These are phyloP conservation scores for Hypericum androsaemum DNA, from an alignment of 345 rosid genomes.

Conservation along the genomic window DNA sequence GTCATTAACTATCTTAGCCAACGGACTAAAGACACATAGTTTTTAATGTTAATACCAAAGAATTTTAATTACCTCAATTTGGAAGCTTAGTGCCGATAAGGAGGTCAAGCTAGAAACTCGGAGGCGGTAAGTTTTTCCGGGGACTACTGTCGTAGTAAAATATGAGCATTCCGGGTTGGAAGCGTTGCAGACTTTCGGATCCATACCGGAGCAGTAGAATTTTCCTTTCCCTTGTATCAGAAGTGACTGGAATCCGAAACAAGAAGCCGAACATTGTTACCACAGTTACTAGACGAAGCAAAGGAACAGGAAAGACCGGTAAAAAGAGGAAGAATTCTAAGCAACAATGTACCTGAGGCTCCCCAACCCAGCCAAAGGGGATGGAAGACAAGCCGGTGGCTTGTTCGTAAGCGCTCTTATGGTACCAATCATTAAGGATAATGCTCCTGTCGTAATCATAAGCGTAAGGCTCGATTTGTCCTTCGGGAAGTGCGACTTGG, in stretches of 20 bases:
- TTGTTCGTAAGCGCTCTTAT: not conserved
- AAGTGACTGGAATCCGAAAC: constrained; percentile 4
- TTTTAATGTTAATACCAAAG: not conserved
- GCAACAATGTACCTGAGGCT: not conserved
- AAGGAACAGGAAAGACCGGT: not conserved
- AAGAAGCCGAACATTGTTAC: too few relatives aligned
- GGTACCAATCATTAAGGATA: not conserved
- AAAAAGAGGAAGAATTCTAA: not conserved
- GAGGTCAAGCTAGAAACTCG: constrained; percentile 7
- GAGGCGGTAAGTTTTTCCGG: not conserved
- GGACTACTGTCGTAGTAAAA: not conserved
- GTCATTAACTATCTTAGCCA: too few relatives aligned
- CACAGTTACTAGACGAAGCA: not conserved
- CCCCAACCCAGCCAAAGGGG: constrained; percentile 1
- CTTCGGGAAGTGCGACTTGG: not conserved
- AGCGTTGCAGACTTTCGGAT: not conserved
- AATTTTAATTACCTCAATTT: constrained; percentile 6
- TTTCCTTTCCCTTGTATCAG: constrained; percentile 11
- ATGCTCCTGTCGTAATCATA: not conserved
- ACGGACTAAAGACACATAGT: not conserved
- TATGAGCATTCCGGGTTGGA: not conserved
- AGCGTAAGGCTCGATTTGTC: not conserved
- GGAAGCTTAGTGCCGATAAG: constrained; percentile 8
- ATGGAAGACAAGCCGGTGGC: not conserved
- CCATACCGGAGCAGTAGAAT: not conserved